These are phyloP conservation scores for Prunus mira DNA, from an alignment of 306 rosid genomes.

Conservation along the genomic window DNA sequence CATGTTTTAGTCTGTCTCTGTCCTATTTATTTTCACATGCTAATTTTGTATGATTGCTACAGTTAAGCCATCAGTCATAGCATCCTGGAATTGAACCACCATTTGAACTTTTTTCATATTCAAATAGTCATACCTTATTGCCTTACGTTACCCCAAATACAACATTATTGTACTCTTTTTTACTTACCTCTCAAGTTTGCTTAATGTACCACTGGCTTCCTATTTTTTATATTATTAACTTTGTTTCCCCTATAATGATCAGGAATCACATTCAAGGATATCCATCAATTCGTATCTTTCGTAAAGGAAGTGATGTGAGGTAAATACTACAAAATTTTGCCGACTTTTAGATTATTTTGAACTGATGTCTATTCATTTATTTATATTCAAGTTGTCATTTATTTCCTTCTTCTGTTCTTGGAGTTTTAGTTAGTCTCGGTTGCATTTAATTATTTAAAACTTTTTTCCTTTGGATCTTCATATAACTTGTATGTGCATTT, in stretches of 20 bases:
- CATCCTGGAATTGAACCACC: not conserved
- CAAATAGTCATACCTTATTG: not conserved
- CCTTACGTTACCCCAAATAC: not conserved
- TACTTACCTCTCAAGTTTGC: not conserved
- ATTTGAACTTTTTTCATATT: not conserved
- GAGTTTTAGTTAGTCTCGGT: not conserved
- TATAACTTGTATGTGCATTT: not conserved
- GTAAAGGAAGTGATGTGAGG: slow-evolving; percentile 94
- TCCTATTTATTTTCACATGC: not conserved
- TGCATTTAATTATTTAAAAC: not conserved
- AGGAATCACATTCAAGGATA: slow-evolving; percentile 98
- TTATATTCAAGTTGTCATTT: not conserved
- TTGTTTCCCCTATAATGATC: slow-evolving; percentile 28
- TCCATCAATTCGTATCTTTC: slow-evolving; percentile 96
- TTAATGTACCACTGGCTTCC: slow-evolving; percentile 20
- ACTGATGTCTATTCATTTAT: slow-evolving; percentile 1
- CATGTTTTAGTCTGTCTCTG: not conserved
- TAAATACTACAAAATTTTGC: slow-evolving; percentile 26
- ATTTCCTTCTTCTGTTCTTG: not conserved
- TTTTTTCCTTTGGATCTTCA: not conserved
- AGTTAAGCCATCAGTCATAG: not conserved
- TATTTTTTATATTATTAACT: slow-evolving; percentile 17
- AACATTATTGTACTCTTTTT: not conserved
- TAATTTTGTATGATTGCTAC: not conserved
- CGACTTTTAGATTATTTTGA: not conserved